Evolutionary conservation across 495 filamentous ascomycete genomes (phyloP).

Genomic region (Tuber indicum): DNA sequence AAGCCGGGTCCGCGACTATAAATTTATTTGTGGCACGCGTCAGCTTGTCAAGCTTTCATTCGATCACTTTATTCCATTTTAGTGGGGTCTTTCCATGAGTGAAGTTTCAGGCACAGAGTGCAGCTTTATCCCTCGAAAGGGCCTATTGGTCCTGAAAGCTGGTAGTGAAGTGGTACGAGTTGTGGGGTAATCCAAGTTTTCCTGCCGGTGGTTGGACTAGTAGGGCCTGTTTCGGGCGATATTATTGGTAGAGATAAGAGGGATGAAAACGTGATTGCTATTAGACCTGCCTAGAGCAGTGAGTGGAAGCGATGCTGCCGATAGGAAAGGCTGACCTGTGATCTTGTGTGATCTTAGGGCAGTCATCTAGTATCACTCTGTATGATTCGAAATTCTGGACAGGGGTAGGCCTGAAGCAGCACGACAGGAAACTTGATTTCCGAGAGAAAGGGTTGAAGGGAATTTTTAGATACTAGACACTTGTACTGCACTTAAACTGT

Average conservation of each 20-base stretch:
- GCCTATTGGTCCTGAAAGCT: not conserved
- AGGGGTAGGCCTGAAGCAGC: not conserved
- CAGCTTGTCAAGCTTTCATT: not conserved
- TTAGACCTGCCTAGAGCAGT: not conserved
- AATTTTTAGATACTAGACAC: not conserved
- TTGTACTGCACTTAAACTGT: not conserved
- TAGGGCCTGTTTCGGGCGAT: not conserved
- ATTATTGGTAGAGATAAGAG: constrained; percentile 1
- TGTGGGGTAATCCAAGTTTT: not conserved
- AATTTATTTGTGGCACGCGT: not conserved
- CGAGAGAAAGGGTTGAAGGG: not conserved
- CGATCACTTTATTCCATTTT: not conserved
- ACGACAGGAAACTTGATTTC: not conserved
- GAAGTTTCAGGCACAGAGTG: not conserved
- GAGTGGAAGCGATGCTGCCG: not conserved
- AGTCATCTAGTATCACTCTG: not conserved
- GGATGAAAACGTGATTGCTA: not conserved
- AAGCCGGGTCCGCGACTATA: not conserved
- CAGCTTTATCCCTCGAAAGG: not conserved
- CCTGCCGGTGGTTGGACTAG: not conserved
- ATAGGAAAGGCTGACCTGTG: not conserved
- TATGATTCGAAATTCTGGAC: not conserved
- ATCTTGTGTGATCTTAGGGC: not conserved
- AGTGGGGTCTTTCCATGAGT: not conserved
- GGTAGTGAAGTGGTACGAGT: not conserved